phyloP scores from a whole-genome alignment of 306 rosid genomes.

The Dryas octopetala region DNA sequence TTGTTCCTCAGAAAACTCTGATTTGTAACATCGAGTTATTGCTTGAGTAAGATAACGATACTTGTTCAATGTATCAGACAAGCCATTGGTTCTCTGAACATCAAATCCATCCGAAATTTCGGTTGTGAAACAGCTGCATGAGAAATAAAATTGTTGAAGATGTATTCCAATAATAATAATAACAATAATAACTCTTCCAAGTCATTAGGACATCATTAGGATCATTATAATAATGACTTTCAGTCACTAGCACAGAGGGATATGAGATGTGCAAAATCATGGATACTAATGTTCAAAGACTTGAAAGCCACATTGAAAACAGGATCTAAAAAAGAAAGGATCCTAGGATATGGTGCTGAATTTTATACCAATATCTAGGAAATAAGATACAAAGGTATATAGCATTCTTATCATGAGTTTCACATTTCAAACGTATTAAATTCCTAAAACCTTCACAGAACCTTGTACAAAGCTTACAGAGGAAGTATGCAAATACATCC shows the following conservation, averaged over 20 bases:
- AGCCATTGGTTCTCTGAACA: slow-evolving; percentile 82
- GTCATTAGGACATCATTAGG: neutral
- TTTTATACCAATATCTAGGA: neutral
- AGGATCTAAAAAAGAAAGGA: neutral
- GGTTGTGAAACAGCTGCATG: slow-evolving; percentile 86
- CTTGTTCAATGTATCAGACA: slow-evolving; percentile 86
- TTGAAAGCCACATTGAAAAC: neutral
- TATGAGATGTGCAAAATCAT: neutral
- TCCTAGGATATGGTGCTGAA: neutral
- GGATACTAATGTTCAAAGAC: neutral
- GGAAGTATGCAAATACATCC: neutral
- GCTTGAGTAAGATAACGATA: slow-evolving; percentile 85
- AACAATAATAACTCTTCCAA: neutral
- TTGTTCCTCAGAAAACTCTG: slow-evolving; percentile 44
- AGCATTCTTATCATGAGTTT: neutral
- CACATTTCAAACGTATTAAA: neutral
- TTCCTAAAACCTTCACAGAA: neutral
- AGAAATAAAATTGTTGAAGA: neutral
- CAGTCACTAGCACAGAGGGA: neutral
- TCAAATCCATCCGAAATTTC: slow-evolving; percentile 96
- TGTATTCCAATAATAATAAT: neutral
- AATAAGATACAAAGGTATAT: neutral
- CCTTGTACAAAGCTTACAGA: neutral
- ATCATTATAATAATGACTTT: neutral
- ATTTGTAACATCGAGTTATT: slow-evolving; percentile 67